Evolutionary conservation across 257 asterid genomes (phyloP).

Genomic region (Scutellaria barbata): DNA sequence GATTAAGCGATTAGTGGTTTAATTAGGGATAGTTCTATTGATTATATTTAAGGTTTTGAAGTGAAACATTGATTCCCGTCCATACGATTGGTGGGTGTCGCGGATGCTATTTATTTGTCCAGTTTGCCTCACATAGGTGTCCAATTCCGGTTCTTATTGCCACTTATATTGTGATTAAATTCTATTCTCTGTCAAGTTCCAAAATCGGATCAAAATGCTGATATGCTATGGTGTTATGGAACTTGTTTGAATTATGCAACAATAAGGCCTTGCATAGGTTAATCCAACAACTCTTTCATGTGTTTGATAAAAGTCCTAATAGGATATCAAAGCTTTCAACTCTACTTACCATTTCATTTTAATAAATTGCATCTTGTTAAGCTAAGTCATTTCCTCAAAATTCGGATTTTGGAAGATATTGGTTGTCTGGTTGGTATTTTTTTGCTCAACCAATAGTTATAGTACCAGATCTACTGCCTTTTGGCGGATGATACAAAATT

Average conservation of each 20-base stretch:
- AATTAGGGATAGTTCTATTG: not conserved
- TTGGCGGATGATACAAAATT: not conserved
- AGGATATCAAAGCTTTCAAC: not conserved
- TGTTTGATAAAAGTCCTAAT: not conserved
- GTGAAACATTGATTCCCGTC: not conserved
- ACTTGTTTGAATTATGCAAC: not conserved
- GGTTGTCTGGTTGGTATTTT: not conserved
- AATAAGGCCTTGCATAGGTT: not conserved
- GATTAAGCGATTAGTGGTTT: not conserved
- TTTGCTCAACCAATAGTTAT: not conserved
- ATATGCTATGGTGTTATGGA: not conserved
- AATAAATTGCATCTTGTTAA: not conserved
- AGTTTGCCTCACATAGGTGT: not conserved
- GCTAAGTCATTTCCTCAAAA: not conserved
- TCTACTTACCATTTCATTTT: not conserved
- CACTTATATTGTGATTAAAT: not conserved
- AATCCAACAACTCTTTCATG: not conserved
- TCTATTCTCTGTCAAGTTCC: not conserved
- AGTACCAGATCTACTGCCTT: not conserved
- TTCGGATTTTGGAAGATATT: not conserved
- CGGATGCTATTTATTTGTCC: not conserved
- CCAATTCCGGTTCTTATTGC: not conserved
- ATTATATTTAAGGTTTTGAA: constrained; percentile 1
- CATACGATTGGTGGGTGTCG: not conserved
- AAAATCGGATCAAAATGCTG: not conserved